These are phyloP conservation scores for Chaetothyriales sp. DNA, from an alignment of 2,329 filamentous ascomycete species.

Conservation along the genomic window DNA sequence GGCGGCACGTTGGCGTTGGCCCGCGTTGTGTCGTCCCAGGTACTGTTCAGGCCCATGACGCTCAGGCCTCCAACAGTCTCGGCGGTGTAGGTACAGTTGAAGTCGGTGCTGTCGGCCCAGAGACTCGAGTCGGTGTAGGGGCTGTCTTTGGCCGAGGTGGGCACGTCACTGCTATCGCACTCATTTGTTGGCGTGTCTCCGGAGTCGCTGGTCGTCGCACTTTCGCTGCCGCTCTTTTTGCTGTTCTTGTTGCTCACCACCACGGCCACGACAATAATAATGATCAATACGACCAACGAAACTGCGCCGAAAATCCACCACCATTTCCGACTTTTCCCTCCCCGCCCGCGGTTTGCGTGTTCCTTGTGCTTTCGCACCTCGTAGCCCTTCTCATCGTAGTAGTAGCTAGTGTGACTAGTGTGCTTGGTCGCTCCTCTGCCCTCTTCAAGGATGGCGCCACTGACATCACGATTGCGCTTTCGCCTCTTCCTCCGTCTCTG, in stretches of 20 bases:
- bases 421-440: slow-evolving; percentile 38
- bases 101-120: slow-evolving; percentile 80
- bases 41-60: slow-evolving; percentile 72
- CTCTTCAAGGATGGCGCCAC: slow-evolving; percentile 56
- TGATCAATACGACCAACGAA: slow-evolving; percentile 42
- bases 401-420: slow-evolving; percentile 22
- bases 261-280: slow-evolving; percentile 55
- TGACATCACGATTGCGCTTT: slow-evolving; percentile 49
- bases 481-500: slow-evolving; percentile 27
- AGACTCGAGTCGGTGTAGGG: slow-evolving; percentile 69
- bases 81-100: slow-evolving; percentile 88
- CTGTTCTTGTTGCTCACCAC: slow-evolving; percentile 51
- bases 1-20: slow-evolving; percentile 71
- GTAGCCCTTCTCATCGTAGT: slow-evolving; percentile 24
- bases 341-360: slow-evolving; percentile 21
- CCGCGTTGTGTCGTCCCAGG: slow-evolving; percentile 69
- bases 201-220: slow-evolving; percentile 2
- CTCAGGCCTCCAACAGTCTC: slow-evolving; percentile 74
- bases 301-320: slow-evolving; percentile 44
- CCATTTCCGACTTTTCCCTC: slow-evolving; percentile 28
- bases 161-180: slow-evolving; percentile 44
- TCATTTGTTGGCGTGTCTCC: slow-evolving; percentile 32
- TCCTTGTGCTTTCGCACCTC: slow-evolving; percentile 4
- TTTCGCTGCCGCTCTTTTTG: slow-evolving; percentile 17
- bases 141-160: slow-evolving; percentile 54